A percentile compares a stretch with the other conserved stretches of the same genome.
These are phyloP conservation scores for Saturnispora dispora DNA, from an alignment of 805 yeast species.

Conservation along the genomic window DNA sequence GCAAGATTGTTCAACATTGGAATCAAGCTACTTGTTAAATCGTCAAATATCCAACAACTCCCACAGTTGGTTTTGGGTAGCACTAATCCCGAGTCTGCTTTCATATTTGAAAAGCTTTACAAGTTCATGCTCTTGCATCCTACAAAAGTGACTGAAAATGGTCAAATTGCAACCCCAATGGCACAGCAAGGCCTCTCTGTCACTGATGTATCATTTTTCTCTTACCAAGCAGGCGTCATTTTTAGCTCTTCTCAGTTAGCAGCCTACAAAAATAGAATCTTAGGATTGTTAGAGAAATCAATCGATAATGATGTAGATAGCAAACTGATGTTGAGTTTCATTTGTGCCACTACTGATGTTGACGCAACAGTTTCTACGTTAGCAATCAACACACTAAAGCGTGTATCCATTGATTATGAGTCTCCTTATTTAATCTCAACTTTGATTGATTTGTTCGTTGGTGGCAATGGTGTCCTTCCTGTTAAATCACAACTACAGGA, in stretches of 20 bases:
- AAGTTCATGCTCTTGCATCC: constrained; percentile 53
- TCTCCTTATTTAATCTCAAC: constrained; percentile 33
- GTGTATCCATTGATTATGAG: constrained; percentile 45
- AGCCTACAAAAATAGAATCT: constrained; percentile 31
- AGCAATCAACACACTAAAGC: constrained; percentile 44
- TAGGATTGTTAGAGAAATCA: constrained; percentile 33
- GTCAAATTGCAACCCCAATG: constrained; percentile 34
- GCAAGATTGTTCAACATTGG: constrained; percentile 58
- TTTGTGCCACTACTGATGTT: constrained; percentile 58
- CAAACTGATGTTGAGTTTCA: constrained; percentile 25
- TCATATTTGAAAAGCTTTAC: constrained; percentile 39
- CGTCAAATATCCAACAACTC: neutral
- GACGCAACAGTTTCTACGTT: constrained; percentile 45
- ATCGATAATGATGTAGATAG: constrained; percentile 31
- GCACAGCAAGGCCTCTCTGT: constrained; percentile 57
- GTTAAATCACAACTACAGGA: constrained; percentile 47
- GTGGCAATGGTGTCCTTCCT: constrained; percentile 40
- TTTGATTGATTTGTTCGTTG: constrained; percentile 43
- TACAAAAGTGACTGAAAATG: constrained; percentile 27
- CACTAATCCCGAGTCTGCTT: constrained; percentile 32
- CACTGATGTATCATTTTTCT: constrained; percentile 51
- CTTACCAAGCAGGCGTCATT: constrained; percentile 57
- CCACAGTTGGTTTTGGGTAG: constrained; percentile 29
- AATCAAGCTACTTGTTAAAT: constrained; percentile 37
- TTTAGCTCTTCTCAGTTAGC: constrained; percentile 42